Evolutionary conservation across 257 asterid genomes (phyloP), one percentile per base, ranked within the genome.

Genomic region (Salvia miltiorrhiza): DNA sequence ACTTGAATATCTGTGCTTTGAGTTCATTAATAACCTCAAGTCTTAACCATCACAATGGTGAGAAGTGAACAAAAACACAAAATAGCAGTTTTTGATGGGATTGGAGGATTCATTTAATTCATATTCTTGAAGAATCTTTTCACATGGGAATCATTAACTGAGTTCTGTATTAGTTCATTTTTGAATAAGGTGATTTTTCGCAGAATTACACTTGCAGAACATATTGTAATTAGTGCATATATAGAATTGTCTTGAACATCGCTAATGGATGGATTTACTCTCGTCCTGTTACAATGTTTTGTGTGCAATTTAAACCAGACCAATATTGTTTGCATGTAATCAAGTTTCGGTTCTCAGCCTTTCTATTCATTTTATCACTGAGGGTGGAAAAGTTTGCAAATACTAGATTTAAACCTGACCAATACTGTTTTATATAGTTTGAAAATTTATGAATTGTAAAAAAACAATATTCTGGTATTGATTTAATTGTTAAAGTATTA

Each of bases 171-270:
- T 58, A 33, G 26, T 28, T 44, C 68, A 33, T 37, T 54, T 20
- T 40, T 43, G 33, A 13, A 24, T 69, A 30, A 19, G 39, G 67
- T 19, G 65, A 10, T 45, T 43, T 20, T 14, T 33, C 2, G 12
- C 2, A 0, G 3, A 21, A 49, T 56, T 70, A 50, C 44, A 54
- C 53, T 49, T 49, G 65, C 56, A 16, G 48, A 57, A 30, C 50
- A 40, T 37, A 59, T 4, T 60, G 71, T 37, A 16, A 32, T 58
- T 40, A 48, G 52, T 67, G 63, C 48, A 57, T 47, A 54, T 11
- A 53, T 67, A 59, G 58, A 41, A 28, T 65, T 65, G 26, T n/a
- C 68, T 62, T 77, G 57, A 69, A 40, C 44, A 28, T 68, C 44
- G 37, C 57, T 30, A 59, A 65, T 32, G 48, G 50, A 64, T 63